Percentiles rank a stretch among this genome's conserved stretches.
Evolutionary conservation across 2,329 filamentous ascomycete genomes (phyloP).

Genomic region (Calonectria leucothoes): DNA sequence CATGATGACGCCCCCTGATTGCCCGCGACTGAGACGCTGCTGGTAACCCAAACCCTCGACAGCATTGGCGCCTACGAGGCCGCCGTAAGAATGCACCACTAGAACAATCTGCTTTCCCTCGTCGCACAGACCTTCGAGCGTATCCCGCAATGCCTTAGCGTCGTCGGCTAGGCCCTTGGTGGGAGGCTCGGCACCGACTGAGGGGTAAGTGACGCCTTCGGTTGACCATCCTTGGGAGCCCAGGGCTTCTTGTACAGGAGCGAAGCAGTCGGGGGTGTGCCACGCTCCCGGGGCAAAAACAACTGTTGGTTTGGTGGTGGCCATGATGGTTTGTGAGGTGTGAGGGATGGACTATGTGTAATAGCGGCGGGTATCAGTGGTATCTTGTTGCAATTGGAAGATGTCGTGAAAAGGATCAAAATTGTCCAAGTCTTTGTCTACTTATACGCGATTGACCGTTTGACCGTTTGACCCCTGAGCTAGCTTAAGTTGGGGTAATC

Average conservation of each 20-base stretch:
- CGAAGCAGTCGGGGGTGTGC: conserved; percentile 47
- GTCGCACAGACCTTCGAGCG: conserved; percentile 44
- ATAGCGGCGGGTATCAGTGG: not conserved
- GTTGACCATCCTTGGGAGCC: conserved; percentile 46
- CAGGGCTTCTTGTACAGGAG: conserved; percentile 45
- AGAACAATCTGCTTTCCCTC: conserved; percentile 54
- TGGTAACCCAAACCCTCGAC: conserved; percentile 49
- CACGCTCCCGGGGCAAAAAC: conserved; percentile 55
- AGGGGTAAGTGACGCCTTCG: conserved; percentile 45
- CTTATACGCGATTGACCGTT: not conserved
- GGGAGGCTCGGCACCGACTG: conserved; percentile 45
- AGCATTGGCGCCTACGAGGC: conserved; percentile 52
- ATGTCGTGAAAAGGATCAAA: not conserved
- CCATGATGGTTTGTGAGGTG: not conserved
- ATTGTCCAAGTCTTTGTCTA: not conserved
- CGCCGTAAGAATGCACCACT: conserved; percentile 57
- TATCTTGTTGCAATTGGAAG: not conserved
- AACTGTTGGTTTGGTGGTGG: conserved; percentile 34
- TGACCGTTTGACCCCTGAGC: not conserved
- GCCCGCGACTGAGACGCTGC: conserved; percentile 44
- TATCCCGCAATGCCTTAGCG: conserved; percentile 43
- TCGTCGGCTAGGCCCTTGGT: conserved; percentile 45
- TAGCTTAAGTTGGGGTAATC: not conserved
- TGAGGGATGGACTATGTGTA: too few relatives aligned
- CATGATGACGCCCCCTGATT: conserved; percentile 52